Conservation (phyloP, 78 protist genomes). For the Dictyostelium purpureum region DNA sequence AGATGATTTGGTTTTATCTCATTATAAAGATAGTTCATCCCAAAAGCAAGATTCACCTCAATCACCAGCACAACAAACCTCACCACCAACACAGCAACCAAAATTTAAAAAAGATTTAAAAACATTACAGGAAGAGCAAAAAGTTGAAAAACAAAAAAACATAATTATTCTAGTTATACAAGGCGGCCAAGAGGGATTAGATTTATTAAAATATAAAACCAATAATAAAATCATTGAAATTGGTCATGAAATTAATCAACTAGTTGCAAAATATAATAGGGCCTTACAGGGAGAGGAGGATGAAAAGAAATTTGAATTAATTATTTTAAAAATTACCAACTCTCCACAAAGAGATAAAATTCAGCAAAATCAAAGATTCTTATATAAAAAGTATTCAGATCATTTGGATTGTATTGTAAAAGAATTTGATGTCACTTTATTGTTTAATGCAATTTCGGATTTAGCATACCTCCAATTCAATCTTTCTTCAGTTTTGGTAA, state of each 20-base stretch:
- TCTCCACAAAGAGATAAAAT: neutral
- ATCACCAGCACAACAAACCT: neutral
- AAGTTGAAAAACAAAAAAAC: neutral
- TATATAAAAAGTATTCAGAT: neutral
- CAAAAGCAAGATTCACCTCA: neutral
- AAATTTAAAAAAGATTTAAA: neutral
- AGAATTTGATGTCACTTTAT: neutral
- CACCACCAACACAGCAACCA: neutral
- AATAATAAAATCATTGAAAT: neutral
- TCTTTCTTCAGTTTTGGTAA: constrained; percentile 9
- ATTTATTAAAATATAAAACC: neutral
- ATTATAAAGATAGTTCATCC: constrained; percentile 6
- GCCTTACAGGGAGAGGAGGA: neutral
- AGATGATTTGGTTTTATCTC: neutral
- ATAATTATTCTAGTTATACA: neutral
- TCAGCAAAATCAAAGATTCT: neutral
- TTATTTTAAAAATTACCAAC: constrained; percentile 9
- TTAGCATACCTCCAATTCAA: constrained; percentile 18
- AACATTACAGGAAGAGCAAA: neutral
- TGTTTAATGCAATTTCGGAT: constrained; percentile 30
- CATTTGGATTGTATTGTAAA: constrained; percentile 21
- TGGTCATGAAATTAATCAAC: neutral
- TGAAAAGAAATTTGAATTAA: neutral
- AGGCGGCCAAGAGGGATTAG: constrained; percentile 24
- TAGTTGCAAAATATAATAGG: neutral